Evolutionary conservation across 1,139 yeast species (phyloP), one percentile per base, ranked within the genome.

Genomic region (Lodderomyces metapsilosis): DNA sequence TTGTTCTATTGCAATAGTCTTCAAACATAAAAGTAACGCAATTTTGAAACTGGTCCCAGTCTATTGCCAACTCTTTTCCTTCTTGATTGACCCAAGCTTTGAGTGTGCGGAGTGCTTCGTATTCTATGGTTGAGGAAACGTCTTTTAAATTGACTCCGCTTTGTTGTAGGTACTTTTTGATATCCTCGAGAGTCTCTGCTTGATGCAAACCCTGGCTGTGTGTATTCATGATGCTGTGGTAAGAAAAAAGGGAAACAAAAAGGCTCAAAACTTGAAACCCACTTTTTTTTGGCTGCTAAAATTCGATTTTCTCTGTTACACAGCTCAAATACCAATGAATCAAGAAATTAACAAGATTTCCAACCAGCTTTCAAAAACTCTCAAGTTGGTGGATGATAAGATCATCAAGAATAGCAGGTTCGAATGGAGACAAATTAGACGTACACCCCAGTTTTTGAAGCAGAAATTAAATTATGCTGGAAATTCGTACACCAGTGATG

Each of bases 401-500:
- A 16, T 51, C 6, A 12, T 43, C 5, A 46, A 46, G 11, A 15
- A 25, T 8, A 47, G 43, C 12, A 53, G 47, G 28, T 45, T 58
- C 16, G 62, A 62, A 33, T 65, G 70, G 71, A 46, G 52, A 20
- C 44, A 48, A 21, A 36, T 64, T 28, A 64, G 56, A 43, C 43
- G 62, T 18, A 40, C 66, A 1, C 69, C 75, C 2, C 71, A 65
- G 42, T 41, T 56, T 16, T 43, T 68, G 11, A 64, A 56, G 41
- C 63, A 66, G 43, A 67, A 60, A 39, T 52, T 62, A 15, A 61
- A 58, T 24, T 42, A 54, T 22, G 67, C 65, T 1, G 50, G 46
- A 16, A 46, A 47, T 16, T 55, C 65, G 2, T 56, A 53, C 30
- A 66, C 71, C 0, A 47, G 57, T 7, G 80, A 75, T 51, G 71